phyloP scores from a whole-genome alignment of 1,284 basidiomycete genomes.

The Leccinum colubrinum region DNA sequence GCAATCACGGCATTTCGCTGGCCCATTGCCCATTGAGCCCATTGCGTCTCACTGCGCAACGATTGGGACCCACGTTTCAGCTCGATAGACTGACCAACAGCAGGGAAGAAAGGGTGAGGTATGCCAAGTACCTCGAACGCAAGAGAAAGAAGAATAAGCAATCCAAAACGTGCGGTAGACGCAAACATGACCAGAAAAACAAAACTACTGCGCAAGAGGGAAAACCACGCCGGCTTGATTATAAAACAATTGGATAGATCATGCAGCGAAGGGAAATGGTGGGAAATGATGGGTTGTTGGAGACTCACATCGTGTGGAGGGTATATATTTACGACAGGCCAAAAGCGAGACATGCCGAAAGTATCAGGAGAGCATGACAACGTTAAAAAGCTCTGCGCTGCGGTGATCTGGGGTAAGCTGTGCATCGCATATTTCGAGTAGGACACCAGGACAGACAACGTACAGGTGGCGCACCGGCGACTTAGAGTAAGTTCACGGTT shows the following conservation, averaged over 20 bases:
- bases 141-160: slow-evolving; percentile 17
- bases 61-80: slow-evolving; percentile 17
- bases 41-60: slow-evolving; percentile 18
- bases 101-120: slow-evolving; percentile 6
- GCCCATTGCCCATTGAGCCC: slow-evolving; percentile 24
- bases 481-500: neutral
- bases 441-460: neutral
- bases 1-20: slow-evolving; percentile 21
- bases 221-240: slow-evolving; percentile 3
- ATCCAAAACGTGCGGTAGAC: slow-evolving; percentile 1
- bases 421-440: neutral
- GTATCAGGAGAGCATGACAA: slow-evolving; percentile 3
- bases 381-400: neutral
- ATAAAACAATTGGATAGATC: slow-evolving; percentile 6
- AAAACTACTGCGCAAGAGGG: slow-evolving; percentile 6
- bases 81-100: slow-evolving; percentile 21
- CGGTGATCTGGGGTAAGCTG: neutral
- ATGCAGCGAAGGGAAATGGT: slow-evolving; percentile 1
- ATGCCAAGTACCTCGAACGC: slow-evolving; percentile 9
- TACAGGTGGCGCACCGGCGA: neutral
- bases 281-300: slow-evolving; percentile 10
- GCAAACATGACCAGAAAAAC: slow-evolving; percentile 13
- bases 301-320: slow-evolving; percentile 1
- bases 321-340: slow-evolving; percentile 10
- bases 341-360: neutral